Evolutionary conservation across 192 early-diverging fungal genomes (phyloP).

Genomic region (Podila epicladia): DNA sequence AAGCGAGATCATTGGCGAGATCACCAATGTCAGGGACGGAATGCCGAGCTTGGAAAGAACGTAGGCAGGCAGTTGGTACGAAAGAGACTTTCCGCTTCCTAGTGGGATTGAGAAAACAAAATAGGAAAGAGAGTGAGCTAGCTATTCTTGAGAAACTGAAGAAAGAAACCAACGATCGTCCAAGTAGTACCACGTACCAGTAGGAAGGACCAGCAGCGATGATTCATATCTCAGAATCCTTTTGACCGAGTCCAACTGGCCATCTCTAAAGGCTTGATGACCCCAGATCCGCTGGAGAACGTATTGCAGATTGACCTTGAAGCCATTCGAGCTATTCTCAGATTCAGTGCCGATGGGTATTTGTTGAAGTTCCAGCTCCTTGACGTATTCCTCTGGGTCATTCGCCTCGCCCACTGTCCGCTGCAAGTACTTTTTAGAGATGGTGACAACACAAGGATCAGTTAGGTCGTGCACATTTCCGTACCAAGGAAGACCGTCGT

Average conservation of each 20-base stretch:
- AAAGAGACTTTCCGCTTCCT: conserved; percentile 78
- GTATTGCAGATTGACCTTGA: conserved; percentile 56
- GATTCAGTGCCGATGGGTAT: not conserved
- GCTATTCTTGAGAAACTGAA: not conserved
- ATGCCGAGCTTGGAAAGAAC: conserved; percentile 58
- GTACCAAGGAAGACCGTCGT: conserved; percentile 37
- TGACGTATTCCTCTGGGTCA: conserved; percentile 40
- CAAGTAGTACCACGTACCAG: conserved; percentile 46
- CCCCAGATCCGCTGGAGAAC: conserved; percentile 59
- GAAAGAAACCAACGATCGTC: not conserved
- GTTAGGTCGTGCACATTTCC: conserved; percentile 27
- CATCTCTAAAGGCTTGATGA: conserved; percentile 45
- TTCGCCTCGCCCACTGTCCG: conserved; percentile 15
- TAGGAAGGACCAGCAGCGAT: conserved; percentile 64
- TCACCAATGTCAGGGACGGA: conserved; percentile 71
- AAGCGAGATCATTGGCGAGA: conserved; percentile 83
- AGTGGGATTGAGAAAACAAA: not conserved
- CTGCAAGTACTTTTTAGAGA: conserved; percentile 19
- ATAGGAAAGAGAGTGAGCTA: not conserved
- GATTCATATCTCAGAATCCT: conserved; percentile 52
- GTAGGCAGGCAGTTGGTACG: conserved; percentile 80
- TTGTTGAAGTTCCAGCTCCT: conserved; percentile 19
- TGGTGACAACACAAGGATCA: conserved; percentile 31
- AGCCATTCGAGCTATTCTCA: not conserved
- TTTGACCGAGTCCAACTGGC: conserved; percentile 60